Evolutionary conservation across 345 rosid genomes (phyloP), one percentile per base, ranked within the genome.

Genomic region (Moringa oleifera): DNA sequence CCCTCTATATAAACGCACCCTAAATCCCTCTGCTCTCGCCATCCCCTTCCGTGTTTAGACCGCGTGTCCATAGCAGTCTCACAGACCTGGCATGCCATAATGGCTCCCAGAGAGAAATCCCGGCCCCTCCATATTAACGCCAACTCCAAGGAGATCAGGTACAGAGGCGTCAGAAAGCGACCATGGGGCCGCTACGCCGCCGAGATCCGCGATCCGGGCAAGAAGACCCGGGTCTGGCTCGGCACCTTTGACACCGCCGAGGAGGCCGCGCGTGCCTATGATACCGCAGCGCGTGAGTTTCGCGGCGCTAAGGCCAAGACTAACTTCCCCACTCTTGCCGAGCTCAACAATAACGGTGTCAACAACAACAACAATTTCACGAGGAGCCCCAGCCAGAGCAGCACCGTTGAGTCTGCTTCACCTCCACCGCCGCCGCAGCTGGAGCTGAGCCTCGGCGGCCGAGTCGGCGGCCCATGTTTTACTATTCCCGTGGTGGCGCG

Each of bases 121-220:
- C 54, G 7, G 51, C 65, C 76, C 69, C 65, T 62, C 45, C 67
- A 53, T 53, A 69, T 22, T 20, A 58, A 45, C 19, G 22, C 50
- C 1, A 62, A 63, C 54, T 41, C 56, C 50, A 77, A 67, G 64
- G 98, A 89, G 83, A 75, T 84, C 74, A 87, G 95, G 23, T 92
- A 69, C 70, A 77, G 98, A 24, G 98, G 98, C 61, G 96, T 92
- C 4, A 70, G 98, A 61, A 89, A 85, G 78, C 82, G 98, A 36
- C 98, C 96, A 0, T 92, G 98, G 97, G 97, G 98, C 10, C 88
- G 91, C 12, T 92, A 89, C 59, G 97, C 98, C 9, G 95, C 98
- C 45, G 98, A 92, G 93, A 92, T 92, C 79, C 84, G 98, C 13
- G 97, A 92, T 77, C 97, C 97, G 0, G 87, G 87, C 3, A 92